Conservation (phyloP, 495 filamentous ascomycete genomes). For the Aspergillus kassunensis region DNA sequence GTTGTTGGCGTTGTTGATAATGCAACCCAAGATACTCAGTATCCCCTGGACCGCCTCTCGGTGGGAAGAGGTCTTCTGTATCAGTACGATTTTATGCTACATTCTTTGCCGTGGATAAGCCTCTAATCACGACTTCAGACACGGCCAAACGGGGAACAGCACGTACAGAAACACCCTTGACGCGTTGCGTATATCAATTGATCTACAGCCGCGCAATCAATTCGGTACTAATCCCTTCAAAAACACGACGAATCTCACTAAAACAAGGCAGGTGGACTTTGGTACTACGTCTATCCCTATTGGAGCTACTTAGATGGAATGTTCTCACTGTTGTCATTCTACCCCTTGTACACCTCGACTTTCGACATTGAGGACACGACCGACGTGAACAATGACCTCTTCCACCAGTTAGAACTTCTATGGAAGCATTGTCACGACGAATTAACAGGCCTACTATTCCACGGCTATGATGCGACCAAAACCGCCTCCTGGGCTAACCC, state of each 20-base stretch:
- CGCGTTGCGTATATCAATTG: conserved; percentile 43
- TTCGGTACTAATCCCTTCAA: neutral
- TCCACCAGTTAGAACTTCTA: conserved; percentile 50
- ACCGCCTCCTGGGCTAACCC: conserved; percentile 54
- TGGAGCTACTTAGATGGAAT: conserved; percentile 58
- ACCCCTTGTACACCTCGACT: conserved; percentile 39
- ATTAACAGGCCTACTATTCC: conserved; percentile 45
- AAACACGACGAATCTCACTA: neutral
- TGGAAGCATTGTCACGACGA: conserved; percentile 47
- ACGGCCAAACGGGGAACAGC: conserved; percentile 25
- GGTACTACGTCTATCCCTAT: conserved; percentile 52
- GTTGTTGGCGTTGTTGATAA: conserved; percentile 26
- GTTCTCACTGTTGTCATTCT: conserved; percentile 51
- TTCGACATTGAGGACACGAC: conserved; percentile 37
- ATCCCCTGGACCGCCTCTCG: conserved; percentile 37
- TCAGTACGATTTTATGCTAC: conserved; percentile 8
- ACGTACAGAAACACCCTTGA: conserved; percentile 40
- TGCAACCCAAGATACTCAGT: conserved; percentile 29
- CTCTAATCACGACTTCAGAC: conserved; percentile 11
- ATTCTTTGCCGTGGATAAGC: neutral
- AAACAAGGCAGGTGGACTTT: conserved; percentile 40
- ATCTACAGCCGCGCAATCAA: conserved; percentile 42
- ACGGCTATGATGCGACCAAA: conserved; percentile 56
- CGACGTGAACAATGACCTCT: conserved; percentile 38
- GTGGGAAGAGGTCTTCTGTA: conserved; percentile 38